These are phyloP conservation scores for Eurotiales sp. DNA, from an alignment of 2,329 filamentous ascomycete genomes.

Conservation along the genomic window DNA sequence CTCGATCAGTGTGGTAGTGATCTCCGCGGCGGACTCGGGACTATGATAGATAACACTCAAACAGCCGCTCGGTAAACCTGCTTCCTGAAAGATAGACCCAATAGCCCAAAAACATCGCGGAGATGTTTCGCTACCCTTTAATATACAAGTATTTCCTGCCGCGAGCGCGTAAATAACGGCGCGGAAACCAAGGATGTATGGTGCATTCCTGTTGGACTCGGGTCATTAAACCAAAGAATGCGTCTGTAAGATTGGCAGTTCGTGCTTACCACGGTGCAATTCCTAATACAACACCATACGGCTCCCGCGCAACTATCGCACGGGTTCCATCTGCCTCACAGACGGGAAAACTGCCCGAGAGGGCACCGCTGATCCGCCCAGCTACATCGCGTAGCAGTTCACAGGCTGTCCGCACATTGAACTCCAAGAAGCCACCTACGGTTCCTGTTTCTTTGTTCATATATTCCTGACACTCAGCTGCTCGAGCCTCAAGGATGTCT, in stretches of 20 bases:
- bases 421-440: neutral
- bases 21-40: conserved; percentile 33
- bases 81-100: conserved; percentile 55
- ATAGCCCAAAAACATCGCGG: conserved; percentile 4
- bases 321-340: neutral
- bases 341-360: neutral
- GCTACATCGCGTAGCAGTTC: neutral
- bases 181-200: conserved; percentile 3
- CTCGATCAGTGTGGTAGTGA: conserved; percentile 37
- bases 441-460: neutral
- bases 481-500: conserved; percentile 55
- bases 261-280: conserved; percentile 6
- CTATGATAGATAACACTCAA: conserved; percentile 63
- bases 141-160: conserved; percentile 1
- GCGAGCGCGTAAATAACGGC: neutral
- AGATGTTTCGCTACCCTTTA: conserved; percentile 3
- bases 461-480: neutral
- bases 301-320: neutral
- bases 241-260: neutral
- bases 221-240: neutral
- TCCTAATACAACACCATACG: neutral
- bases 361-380: neutral
- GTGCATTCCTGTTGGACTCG: conserved; percentile 1
- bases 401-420: neutral
- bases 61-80: conserved; percentile 68